phyloP scores from a whole-genome alignment of 148 eudicot species.

The Rhododendron williamsianum region DNA sequence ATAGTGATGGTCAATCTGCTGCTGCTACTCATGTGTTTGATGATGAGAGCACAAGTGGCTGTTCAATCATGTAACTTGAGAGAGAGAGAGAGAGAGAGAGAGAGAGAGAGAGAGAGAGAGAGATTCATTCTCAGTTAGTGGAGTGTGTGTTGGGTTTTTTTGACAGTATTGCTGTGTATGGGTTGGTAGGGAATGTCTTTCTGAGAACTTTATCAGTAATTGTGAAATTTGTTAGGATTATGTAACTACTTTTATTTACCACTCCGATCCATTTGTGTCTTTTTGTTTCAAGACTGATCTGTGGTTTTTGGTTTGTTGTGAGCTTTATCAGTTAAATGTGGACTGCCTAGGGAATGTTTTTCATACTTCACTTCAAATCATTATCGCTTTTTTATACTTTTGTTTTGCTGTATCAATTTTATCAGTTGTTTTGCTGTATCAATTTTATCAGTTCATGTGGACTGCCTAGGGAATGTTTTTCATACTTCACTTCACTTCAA shows the following conservation, averaged over 20 bases:
- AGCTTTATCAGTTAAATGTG: background rate
- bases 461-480: no score
- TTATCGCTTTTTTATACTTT: no score
- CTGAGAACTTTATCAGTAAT: background rate
- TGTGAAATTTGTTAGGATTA: background rate
- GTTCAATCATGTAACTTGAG: slow-evolving; percentile 50
- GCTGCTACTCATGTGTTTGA: slow-evolving; percentile 39
- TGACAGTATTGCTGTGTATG: background rate
- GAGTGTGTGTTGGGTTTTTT: background rate
- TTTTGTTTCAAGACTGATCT: background rate
- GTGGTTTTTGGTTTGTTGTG: background rate
- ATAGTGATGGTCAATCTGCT: slow-evolving; percentile 26
- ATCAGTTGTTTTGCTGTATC: no score
- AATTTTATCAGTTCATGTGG: no score
- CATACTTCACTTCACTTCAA: no score
- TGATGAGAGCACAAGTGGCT: slow-evolving; percentile 54
- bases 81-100: background rate
- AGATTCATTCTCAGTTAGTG: background rate
- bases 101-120: background rate
- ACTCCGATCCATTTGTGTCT: background rate
- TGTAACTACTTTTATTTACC: background rate
- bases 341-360: background rate
- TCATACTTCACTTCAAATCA: background rate
- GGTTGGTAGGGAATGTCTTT: background rate
- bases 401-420: no score